These are phyloP conservation scores for Mrakia gelida DNA, from an alignment of 768 basidiomycete species.

Conservation along the genomic window DNA sequence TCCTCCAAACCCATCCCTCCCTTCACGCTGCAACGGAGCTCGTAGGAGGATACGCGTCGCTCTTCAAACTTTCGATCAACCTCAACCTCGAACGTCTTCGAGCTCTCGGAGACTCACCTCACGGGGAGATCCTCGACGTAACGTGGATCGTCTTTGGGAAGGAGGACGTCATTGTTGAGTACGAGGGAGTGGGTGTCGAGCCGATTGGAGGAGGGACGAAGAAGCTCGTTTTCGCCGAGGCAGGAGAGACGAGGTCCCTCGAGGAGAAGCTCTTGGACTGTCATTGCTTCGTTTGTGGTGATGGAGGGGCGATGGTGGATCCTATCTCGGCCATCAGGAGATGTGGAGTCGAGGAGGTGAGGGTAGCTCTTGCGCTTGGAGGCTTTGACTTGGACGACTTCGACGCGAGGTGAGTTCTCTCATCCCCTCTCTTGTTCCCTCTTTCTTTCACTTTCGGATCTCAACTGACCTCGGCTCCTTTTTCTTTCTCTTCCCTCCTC, in stretches of 20 bases:
- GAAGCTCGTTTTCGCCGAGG: too few relatives aligned
- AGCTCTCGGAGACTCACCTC: not conserved
- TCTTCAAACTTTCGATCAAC: too few relatives aligned
- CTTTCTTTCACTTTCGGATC: too few relatives aligned
- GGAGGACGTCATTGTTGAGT: not conserved
- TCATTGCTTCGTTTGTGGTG: not conserved
- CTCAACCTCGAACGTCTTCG: not conserved
- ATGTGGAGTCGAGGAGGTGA: not conserved
- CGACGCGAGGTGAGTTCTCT: not conserved
- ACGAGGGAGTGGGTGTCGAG: not conserved
- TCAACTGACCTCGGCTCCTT: not conserved
- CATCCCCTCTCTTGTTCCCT: not conserved
- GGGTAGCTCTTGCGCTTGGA: not conserved
- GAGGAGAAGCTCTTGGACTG: not conserved
- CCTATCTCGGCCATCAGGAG: not conserved
- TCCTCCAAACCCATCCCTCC: slow-evolving; percentile 4
- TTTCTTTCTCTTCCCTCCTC: not conserved
- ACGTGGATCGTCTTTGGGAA: not conserved
- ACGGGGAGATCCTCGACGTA: not conserved
- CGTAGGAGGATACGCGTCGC: not conserved
- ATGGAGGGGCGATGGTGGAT: not conserved
- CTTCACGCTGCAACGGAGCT: not conserved
- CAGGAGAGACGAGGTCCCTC: not conserved
- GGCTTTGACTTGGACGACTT: not conserved
- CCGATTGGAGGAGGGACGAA: too few relatives aligned